Evolutionary conservation across 2,329 filamentous ascomycete species (phyloP), one percentile per base, ranked within the genome.

Genomic region (Fusarium brachygibbosum): DNA sequence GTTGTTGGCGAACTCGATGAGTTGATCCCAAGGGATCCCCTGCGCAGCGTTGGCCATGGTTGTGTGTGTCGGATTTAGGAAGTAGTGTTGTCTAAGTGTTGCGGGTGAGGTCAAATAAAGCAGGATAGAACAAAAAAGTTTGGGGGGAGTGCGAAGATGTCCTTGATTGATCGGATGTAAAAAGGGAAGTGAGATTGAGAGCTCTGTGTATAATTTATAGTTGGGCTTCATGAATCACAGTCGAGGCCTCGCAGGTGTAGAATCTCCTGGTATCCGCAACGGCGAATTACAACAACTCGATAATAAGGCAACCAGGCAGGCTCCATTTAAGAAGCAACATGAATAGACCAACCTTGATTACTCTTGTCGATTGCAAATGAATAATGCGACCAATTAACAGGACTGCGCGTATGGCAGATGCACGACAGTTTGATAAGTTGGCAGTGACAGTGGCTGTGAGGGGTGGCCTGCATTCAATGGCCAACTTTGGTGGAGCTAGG

Each of bases 1-100:
- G 21, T 50, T 50, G 13, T 55, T 61, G 35, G 68, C 68, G 23
- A 70, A 70, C 19, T 51, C 58, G 14, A 70, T 70, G 42, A 70
- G 68, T 7, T 49, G 44, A 12, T 71, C 68, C 68, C 68, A 70
- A 17, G 68, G 68, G 11, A 70, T 58, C 3, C 59, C 37, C 2
- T 53, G 19, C 38, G 25, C 11, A 57, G 8, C 32, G 53, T 19
- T 29, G 41, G 32, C 19, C 67, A 70, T 68, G 34, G 12, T 49
- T 40, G 28, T 16, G n/a, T 45, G 13, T 28, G 8, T 32, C 17
- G 5, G 34, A 41, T 29, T 53, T 19, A 34, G 40, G n/a, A 31
- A 21, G 34, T 40, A n/a, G 53, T 5, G 35, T 38, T 41, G 38
- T 58, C n/a, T n/a, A 48, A 37, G 38, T 46, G 42, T 37, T 41